Percentiles rank a stretch among this genome's conserved stretches.
Conservation (phyloP, 768 basidiomycete genomes). For the Zangia roseola region DNA sequence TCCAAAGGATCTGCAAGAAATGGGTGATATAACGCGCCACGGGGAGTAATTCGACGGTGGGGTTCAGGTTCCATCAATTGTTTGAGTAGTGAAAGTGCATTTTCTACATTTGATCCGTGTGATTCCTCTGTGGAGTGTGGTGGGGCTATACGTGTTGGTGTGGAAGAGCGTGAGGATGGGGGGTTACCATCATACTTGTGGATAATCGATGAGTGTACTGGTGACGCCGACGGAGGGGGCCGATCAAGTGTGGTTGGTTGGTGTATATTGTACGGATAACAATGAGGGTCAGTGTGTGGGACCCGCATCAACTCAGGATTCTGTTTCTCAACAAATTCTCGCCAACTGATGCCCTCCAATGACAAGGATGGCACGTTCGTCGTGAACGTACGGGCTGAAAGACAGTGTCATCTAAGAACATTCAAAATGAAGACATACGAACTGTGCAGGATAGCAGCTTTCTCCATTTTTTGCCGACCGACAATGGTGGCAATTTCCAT, state of each 20-base stretch:
- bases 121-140: constrained; percentile 34
- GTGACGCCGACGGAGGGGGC: constrained; percentile 36
- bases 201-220: constrained; percentile 27
- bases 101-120: constrained; percentile 55
- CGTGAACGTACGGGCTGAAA: constrained; percentile 78
- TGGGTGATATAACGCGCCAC: constrained; percentile 70
- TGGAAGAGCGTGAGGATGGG: constrained; percentile 22
- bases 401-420: constrained; percentile 4
- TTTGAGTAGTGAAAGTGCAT: constrained; percentile 75
- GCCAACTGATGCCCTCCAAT: constrained; percentile 65
- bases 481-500: constrained; percentile 92
- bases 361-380: constrained; percentile 87
- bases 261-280: constrained; percentile 48
- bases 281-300: constrained; percentile 47
- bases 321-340: constrained; percentile 68
- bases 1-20: constrained; percentile 60
- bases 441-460: constrained; percentile 88
- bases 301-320: constrained; percentile 70
- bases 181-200: constrained; percentile 16
- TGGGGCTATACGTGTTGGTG: constrained; percentile 12
- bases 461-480: constrained; percentile 81
- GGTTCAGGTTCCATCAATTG: constrained; percentile 74
- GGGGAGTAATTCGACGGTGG: constrained; percentile 74
- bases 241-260: constrained; percentile 19
- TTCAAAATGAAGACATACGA: constrained; percentile 26